Percentiles rank a stretch among this genome's conserved stretches.
These are phyloP conservation scores for Dillenia suffruticosa DNA, from an alignment of 164 flowering plant genomes.

Conservation along the genomic window DNA sequence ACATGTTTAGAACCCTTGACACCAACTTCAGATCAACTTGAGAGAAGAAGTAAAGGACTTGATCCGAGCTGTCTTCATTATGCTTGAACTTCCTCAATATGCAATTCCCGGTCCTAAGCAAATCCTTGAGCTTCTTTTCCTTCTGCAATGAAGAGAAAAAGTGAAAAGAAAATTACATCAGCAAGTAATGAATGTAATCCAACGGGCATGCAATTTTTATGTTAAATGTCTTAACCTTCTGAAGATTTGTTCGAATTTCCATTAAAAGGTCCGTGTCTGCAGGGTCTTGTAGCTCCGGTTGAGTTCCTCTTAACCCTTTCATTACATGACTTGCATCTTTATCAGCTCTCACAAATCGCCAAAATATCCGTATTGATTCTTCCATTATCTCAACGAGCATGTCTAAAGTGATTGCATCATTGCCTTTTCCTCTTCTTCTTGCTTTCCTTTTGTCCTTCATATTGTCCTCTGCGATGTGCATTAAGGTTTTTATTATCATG, in stretches of 20 bases:
- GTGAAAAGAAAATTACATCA: neutral
- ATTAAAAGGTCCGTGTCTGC: constrained; percentile 39
- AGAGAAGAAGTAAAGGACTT: constrained; percentile 26
- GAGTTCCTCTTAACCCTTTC: constrained; percentile 25
- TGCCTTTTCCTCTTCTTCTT: constrained; percentile 13
- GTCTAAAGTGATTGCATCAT: constrained; percentile 31
- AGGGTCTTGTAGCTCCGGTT: constrained; percentile 35
- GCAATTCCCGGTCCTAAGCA: constrained; percentile 59
- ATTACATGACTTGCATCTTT: constrained; percentile 26
- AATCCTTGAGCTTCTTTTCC: constrained; percentile 65
- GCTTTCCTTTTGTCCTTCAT: constrained; percentile 24
- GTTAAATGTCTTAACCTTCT: constrained; percentile 43
- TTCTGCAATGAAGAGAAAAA: constrained; percentile 47
- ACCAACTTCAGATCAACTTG: constrained; percentile 67
- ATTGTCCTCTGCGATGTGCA: constrained; percentile 45
- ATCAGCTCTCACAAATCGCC: constrained; percentile 62
- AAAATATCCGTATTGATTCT: constrained; percentile 56
- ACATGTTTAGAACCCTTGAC: constrained; percentile 61
- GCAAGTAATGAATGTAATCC: too few species aligned
- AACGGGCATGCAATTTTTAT: too few species aligned
- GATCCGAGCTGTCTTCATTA: constrained; percentile 18
- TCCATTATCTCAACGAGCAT: constrained; percentile 34
- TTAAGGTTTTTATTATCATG: neutral
- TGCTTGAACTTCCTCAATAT: constrained; percentile 65
- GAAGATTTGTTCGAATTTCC: constrained; percentile 37